phyloP scores from a whole-genome alignment of 1,284 basidiomycete species.

The Leccinum insigne region DNA sequence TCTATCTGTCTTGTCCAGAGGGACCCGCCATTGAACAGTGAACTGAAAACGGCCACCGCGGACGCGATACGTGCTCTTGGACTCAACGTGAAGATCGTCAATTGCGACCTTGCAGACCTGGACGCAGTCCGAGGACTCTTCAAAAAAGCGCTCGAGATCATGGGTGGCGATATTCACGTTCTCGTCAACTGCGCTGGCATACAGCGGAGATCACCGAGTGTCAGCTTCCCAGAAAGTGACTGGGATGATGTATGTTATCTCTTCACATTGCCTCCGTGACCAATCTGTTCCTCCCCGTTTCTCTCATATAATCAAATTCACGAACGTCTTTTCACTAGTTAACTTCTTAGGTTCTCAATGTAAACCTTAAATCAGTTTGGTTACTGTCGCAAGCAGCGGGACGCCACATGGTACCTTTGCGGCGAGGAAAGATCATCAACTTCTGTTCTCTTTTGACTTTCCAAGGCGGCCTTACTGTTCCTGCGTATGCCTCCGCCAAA shows the following conservation, averaged over 20 bases:
- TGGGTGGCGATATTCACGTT: conserved; percentile 75
- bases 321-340: conserved; percentile 16
- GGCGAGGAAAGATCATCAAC: conserved; percentile 82
- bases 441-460: conserved; percentile 79
- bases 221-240: conserved; percentile 82
- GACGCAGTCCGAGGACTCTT: conserved; percentile 68
- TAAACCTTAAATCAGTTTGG: conserved; percentile 81
- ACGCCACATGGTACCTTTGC: conserved; percentile 74
- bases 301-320: conserved; percentile 16
- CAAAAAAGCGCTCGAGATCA: conserved; percentile 58
- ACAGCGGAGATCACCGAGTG: conserved; percentile 81
- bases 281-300: conserved; percentile 8
- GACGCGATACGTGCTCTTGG: conserved; percentile 52
- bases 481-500: conserved; percentile 92
- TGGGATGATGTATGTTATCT: conserved; percentile 81
- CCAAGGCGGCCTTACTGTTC: conserved; percentile 81
- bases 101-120: conserved; percentile 77
- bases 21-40: conserved; percentile 33
- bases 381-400: conserved; percentile 77
- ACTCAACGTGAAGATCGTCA: conserved; percentile 51
- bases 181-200: conserved; percentile 96
- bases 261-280: conserved; percentile 9
- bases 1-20: conserved; percentile 80
- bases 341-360: conserved; percentile 60
- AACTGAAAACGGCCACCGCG: conserved; percentile 57